phyloP scores from a whole-genome alignment of 1,139 yeast species.

The Saccharomyces pastorianus region DNA sequence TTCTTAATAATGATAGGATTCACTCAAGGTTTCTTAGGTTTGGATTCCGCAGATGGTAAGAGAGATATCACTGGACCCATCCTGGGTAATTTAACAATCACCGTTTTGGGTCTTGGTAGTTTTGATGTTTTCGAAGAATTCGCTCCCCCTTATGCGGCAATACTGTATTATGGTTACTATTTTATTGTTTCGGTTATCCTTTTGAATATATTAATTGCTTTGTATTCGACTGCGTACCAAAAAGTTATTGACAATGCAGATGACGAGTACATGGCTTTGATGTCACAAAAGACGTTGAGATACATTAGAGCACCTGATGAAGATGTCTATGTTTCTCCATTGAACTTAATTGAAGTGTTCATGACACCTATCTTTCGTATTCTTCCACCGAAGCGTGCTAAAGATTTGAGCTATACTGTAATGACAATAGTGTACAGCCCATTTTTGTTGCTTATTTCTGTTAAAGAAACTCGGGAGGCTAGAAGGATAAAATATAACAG shows the following conservation, averaged over 20 bases:
- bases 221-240: constrained; percentile 77
- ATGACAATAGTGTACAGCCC: constrained; percentile 68
- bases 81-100: constrained; percentile 56
- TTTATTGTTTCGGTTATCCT: constrained; percentile 66
- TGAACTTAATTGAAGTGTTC: constrained; percentile 60
- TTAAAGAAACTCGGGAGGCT: constrained; percentile 58
- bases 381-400: constrained; percentile 20
- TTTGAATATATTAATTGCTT: constrained; percentile 75
- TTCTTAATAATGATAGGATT: constrained; percentile 69
- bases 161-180: constrained; percentile 67
- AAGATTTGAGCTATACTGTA: constrained; percentile 40
- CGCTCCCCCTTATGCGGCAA: constrained; percentile 77
- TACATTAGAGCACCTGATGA: constrained; percentile 86
- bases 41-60: constrained; percentile 81
- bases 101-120: constrained; percentile 66
- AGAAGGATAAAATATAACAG: constrained; percentile 67
- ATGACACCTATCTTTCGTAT: constrained; percentile 35
- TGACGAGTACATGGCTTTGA: constrained; percentile 76
- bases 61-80: constrained; percentile 65
- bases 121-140: constrained; percentile 61
- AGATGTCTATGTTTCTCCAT: constrained; percentile 78
- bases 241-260: constrained; percentile 75
- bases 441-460: constrained; percentile 49
- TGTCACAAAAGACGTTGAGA: constrained; percentile 74
- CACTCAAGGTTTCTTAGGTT: constrained; percentile 77